Base-by-base conservation (phyloP, 2,329 filamentous ascomycete genomes). In the Aspergillus phoenicis region DNA sequence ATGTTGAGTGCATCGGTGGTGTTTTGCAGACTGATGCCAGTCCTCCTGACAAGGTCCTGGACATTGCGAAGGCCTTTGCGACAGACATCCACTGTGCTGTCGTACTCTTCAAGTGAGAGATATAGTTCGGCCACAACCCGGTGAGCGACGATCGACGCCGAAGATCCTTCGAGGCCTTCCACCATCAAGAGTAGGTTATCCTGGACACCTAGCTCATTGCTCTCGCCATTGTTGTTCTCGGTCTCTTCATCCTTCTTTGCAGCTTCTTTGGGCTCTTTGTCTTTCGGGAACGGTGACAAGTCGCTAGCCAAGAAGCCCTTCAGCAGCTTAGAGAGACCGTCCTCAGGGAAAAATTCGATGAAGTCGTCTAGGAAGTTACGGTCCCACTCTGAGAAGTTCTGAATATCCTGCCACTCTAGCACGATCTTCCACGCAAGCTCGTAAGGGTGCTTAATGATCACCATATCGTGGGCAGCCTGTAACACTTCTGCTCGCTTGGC, bases 361-460 rank as follows among this genome's bases (percentile, higher is more conserved):
- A 94, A 99, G 66, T 93, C 88, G 58, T 89, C 84, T 24, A 99
- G 79, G n/a, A 94, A 81, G 47, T 85, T 86, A 47, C 87, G 84
- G 71, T 98, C 93, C 81, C 92, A 90, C 26, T 91, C 86, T n/a
- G 84, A 81, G 52, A 95, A 84, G 51, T 86, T 85, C 68, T 91
- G 87, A 45, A 87, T 81, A 74, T 97, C 93, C 67, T 90, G 86
- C 91, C 94, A 98, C 71, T 98, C 91, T 61, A 99, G 82, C 30
- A 90, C 85, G 62, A 97, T 89, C 69, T 92, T 89, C 96, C 96
- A 99, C 0, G 95, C 95, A 15, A 96, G 83, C 64, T 89, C 87
- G 77, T 89, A 97, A 0, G 92, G 91, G 68, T 98, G 93, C 69
- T 94, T 93, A 73, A 99, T 95, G 62, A 97, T 91, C 62, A 99